Evolutionary conservation across 805 yeast genomes (phyloP).

Genomic region (Metschnikowia baotianmanensis): DNA sequence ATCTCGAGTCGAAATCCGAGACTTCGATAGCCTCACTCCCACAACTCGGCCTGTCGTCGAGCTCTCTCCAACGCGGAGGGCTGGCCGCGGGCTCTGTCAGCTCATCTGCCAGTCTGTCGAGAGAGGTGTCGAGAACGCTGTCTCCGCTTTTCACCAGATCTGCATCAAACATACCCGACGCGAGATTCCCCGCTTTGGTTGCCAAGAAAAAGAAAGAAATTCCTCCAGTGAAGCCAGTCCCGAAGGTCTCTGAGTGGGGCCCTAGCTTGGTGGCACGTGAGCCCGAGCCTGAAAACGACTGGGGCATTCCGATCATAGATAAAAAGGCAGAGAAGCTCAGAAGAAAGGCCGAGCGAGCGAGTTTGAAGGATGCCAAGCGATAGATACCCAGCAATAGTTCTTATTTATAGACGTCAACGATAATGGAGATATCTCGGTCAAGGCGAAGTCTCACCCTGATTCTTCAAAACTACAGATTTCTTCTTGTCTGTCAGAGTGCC

Average conservation of each 20-base stretch:
- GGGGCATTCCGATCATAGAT: slow-evolving; percentile 20
- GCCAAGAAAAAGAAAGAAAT: slow-evolving; percentile 38
- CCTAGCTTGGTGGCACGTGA: slow-evolving; percentile 11
- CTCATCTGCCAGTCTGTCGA: slow-evolving; percentile 2
- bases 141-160: slow-evolving; percentile 22
- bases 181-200: slow-evolving; percentile 49
- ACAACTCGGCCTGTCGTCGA: slow-evolving; percentile 23
- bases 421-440: no score
- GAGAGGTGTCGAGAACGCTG: slow-evolving; percentile 18
- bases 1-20: slow-evolving; percentile 23
- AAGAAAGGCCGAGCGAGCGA: slow-evolving; percentile 9
- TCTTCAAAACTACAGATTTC: no score
- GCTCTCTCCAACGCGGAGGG: slow-evolving; percentile 25
- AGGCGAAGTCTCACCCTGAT: no score
- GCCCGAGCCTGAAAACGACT: slow-evolving; percentile 10
- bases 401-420: no score
- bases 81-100: slow-evolving; percentile 1
- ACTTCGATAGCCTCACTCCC: slow-evolving; percentile 8
- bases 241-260: slow-evolving; percentile 18
- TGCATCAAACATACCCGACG: slow-evolving; percentile 23
- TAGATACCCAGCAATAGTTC: no score
- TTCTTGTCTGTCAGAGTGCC: no score
- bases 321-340: slow-evolving; percentile 18
- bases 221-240: slow-evolving; percentile 59
- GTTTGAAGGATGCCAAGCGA: slow-evolving; percentile 1